These are phyloP conservation scores for Notholithocarpus densiflorus DNA, from an alignment of 306 rosid genomes.

Conservation along the genomic window DNA sequence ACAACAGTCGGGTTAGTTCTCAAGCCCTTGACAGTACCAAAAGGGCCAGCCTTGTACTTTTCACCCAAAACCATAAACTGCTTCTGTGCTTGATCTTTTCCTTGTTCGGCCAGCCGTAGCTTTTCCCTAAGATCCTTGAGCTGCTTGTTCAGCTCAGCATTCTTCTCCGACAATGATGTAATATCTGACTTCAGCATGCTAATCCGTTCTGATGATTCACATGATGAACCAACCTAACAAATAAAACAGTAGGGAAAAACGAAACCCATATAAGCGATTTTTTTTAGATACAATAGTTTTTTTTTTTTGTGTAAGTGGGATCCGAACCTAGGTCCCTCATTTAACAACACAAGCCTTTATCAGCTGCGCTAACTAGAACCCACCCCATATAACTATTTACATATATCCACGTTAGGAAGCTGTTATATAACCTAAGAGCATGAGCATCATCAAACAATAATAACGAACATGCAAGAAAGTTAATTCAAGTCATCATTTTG, in stretches of 20 bases:
- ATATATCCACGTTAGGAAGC: not conserved
- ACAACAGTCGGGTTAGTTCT: constrained; percentile 72
- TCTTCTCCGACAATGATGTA: constrained; percentile 42
- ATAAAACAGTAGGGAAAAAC: not conserved
- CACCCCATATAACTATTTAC: not conserved
- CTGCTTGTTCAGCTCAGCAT: constrained; percentile 50
- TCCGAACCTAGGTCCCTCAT: too few relatives aligned
- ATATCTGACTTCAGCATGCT: constrained; percentile 47
- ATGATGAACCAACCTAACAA: constrained; percentile 44
- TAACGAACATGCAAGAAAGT: not conserved
- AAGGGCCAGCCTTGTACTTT: constrained; percentile 76
- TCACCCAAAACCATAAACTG: constrained; percentile 60
- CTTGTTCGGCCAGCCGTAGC: constrained; percentile 63
- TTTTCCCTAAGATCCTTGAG: constrained; percentile 50
- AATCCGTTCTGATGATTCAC: constrained; percentile 54
- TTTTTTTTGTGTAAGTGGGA: too few relatives aligned
- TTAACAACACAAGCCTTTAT: too few relatives aligned
- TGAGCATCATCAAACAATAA: not conserved
- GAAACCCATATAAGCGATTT: too few relatives aligned
- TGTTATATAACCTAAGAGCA: not conserved
- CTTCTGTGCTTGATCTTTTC: constrained; percentile 61
- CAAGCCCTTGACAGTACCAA: constrained; percentile 79
- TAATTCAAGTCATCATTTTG: not conserved
- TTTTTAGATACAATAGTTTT: too few relatives aligned
- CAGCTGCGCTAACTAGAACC: too few relatives aligned